These are phyloP conservation scores for Coniferiporia sulphurascens DNA, from an alignment of 1,284 basidiomycete species.

Conservation along the genomic window DNA sequence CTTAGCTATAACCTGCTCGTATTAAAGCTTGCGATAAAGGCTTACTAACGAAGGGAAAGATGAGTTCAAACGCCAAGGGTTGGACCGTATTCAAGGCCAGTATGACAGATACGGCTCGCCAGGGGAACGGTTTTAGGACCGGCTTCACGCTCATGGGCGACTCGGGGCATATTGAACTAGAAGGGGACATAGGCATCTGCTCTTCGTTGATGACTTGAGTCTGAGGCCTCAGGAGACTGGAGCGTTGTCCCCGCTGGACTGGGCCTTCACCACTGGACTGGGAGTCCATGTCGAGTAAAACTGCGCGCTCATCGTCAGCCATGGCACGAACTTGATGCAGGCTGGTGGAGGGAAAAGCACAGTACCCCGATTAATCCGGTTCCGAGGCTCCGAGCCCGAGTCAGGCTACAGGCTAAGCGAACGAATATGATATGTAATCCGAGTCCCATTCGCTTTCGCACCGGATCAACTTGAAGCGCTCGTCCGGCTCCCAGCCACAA, in stretches of 20 bases:
- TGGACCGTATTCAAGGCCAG: constrained; percentile 8
- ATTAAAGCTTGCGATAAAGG: neutral
- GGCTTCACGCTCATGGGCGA: neutral
- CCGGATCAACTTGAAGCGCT: too few species aligned
- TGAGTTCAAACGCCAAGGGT: constrained; percentile 21
- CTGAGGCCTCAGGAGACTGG: neutral
- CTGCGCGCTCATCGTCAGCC: constrained; percentile 4
- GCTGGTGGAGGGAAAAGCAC: neutral
- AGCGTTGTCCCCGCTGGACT: too few species aligned
- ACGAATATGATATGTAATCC: too few species aligned
- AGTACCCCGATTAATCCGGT: too few species aligned
- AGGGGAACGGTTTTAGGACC: constrained; percentile 14
- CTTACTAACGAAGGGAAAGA: constrained; percentile 24
- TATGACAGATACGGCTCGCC: constrained; percentile 9
- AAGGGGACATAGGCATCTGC: neutral
- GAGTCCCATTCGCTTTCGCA: too few species aligned
- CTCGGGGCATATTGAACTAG: neutral
- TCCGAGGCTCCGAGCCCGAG: too few species aligned
- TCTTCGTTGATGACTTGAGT: neutral
- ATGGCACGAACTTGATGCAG: neutral
- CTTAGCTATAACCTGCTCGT: neutral
- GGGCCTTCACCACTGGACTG: neutral
- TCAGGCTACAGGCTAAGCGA: too few species aligned
- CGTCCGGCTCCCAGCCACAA: too few species aligned
- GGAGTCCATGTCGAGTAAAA: neutral